These are phyloP conservation scores for Dunaliella primolecta DNA, from an alignment of 139 green algal genomes.

Conservation along the genomic window DNA sequence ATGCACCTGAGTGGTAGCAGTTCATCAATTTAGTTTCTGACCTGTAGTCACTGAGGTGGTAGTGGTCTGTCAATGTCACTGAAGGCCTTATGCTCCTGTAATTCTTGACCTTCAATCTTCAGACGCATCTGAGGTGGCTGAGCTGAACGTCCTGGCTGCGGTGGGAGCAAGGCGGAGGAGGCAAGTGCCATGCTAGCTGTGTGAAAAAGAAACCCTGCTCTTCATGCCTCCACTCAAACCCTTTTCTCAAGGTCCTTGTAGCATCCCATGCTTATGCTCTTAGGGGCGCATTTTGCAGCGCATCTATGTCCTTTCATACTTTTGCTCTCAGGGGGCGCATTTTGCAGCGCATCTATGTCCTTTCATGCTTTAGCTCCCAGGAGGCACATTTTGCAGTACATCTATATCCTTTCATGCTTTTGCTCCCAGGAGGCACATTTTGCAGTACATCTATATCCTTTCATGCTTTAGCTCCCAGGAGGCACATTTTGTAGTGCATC, in stretches of 20 bases:
- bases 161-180: conserved; percentile 25
- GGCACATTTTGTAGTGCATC: not conserved
- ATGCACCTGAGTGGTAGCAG: not conserved
- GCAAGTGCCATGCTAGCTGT: conserved; percentile 20
- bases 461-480: not conserved
- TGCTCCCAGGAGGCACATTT: not conserved
- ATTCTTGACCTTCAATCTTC: too few relatives aligned
- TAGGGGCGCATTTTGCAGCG: not conserved
- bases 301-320: not conserved
- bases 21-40: too few relatives aligned
- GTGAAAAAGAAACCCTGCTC: too few relatives aligned
- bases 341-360: not conserved
- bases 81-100: too few relatives aligned
- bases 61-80: too few relatives aligned
- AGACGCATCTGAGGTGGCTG: conserved; percentile 22
- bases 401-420: not conserved
- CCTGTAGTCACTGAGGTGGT: too few relatives aligned
- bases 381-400: not conserved
- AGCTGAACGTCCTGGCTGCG: conserved; percentile 36
- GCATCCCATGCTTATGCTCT: not conserved
- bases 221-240: too few relatives aligned
- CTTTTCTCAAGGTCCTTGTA: too few relatives aligned
- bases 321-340: not conserved
- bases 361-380: not conserved
- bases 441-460: not conserved